These are phyloP conservation scores for Chimonanthus salicifolius DNA, from an alignment of 164 flowering plant species.

Conservation along the genomic window DNA sequence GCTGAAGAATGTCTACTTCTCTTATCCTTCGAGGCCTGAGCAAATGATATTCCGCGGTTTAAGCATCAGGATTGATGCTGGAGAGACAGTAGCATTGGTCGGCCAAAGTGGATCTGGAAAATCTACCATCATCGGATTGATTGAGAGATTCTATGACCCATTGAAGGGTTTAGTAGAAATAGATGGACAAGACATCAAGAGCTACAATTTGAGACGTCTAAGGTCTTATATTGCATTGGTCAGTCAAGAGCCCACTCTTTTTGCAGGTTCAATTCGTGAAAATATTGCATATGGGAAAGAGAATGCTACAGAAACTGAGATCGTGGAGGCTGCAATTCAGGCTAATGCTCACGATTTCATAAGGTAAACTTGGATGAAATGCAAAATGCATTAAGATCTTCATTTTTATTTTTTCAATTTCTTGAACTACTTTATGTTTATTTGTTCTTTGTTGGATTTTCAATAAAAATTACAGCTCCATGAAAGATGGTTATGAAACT, in stretches of 20 bases:
- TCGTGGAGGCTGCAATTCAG: slow-evolving; percentile 21
- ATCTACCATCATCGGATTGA: slow-evolving; percentile 28
- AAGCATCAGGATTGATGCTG: slow-evolving; percentile 17
- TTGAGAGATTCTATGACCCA: slow-evolving; percentile 35
- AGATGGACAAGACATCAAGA: slow-evolving; percentile 25
- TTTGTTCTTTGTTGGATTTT: neutral
- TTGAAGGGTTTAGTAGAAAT: slow-evolving; percentile 21
- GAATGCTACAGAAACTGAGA: slow-evolving; percentile 20
- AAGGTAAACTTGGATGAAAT: slow-evolving; percentile 5
- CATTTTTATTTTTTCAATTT: neutral
- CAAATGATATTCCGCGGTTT: slow-evolving; percentile 21
- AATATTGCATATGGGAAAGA: slow-evolving; percentile 24
- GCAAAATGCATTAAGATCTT: neutral
- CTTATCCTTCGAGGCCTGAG: slow-evolving; percentile 24
- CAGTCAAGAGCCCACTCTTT: slow-evolving; percentile 35
- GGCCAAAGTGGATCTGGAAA: slow-evolving; percentile 36
- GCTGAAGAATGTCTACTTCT: slow-evolving; percentile 23
- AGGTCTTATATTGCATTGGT: slow-evolving; percentile 26
- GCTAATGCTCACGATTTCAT: slow-evolving; percentile 35
- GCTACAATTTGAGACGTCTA: slow-evolving; percentile 18
- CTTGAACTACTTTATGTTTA: neutral
- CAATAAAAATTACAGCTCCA: slow-evolving; percentile 5
- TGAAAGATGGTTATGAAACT: slow-evolving; percentile 40
- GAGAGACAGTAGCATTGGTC: slow-evolving; percentile 24
- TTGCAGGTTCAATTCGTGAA: slow-evolving; percentile 20